Evolutionary conservation across 805 yeast species (phyloP), one percentile per base, ranked within the genome.

Genomic region (Saccharomycopsis sp.): DNA sequence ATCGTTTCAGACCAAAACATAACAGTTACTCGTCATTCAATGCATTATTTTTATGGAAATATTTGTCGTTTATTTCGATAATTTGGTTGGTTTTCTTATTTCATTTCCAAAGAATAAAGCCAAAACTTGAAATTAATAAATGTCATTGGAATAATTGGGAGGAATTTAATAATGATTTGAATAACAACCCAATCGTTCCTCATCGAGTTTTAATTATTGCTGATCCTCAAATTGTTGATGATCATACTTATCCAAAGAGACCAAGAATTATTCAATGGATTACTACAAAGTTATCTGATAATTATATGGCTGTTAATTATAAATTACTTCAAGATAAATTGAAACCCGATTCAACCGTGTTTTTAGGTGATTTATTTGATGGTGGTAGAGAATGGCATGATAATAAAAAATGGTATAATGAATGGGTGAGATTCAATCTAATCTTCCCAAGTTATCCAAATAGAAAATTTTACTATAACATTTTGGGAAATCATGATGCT

Each of bases 221-320:
- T 0, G 99, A 93, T 58, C 98, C 98, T 0, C 99, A 93, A 60
- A 70, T 93, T 35, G 82, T 93, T 56, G 99, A 93, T 58, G 82
- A 71, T 21, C 77, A 84, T 61, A 84, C 97, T 0, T 93, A 93
- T 59, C 95, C 95, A 0, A 79, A 75, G 2, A 65, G 88, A 54
- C 76, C 81, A 16, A 51, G 64, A 34, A 21, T 67, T 2, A 59
- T 75, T 20, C 72, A 74, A 58, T 70, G 65, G 53, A 51, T 85
- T n/a, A 75, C 93, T 1, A 70, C 73, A 51, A 61, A 67, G 46
- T 57, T 86, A 32, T 70, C 84, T 13, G 98, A 93, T 59, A 79
- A 83, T 52, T 89, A 86, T 56, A 79, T 87, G 54, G 80, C 75
- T 51, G 71, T 88, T 43, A 88, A 90, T 59, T 78, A 85, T 71